Evolutionary conservation across 2,329 filamentous ascomycete species (phyloP), one percentile per base, ranked within the genome.

Genomic region (Nannizziopsis barbatae): DNA sequence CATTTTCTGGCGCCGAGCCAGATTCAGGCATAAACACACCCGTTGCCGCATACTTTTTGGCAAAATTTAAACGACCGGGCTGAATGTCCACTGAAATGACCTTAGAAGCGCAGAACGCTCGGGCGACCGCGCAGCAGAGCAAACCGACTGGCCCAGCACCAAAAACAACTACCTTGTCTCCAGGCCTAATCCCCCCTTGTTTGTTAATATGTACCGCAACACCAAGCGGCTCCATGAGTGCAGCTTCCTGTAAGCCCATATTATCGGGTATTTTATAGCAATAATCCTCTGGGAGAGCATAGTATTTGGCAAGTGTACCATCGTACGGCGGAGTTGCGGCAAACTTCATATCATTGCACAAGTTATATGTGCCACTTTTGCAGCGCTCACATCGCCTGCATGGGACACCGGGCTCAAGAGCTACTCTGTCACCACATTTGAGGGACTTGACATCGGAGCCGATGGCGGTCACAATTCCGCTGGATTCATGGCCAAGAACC

Each of bases 251-350:
- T 46, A 93, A 71, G 0, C 77, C 80, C 45, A 96, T 80, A 55
- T 72, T 67, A 14, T 83, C 79, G 1, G 90, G 88, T 5, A 96
- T 77, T 71, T 86, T 87, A 70, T 90, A 94, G 76, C 88, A 95
- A 65, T 94, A 95, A 65, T 95, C 90, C 57, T 84, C 79, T 1
- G 90, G 86, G 5, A 90, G 74, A 11, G 73, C 62, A 74, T 90
- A 95, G 73, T 90, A 93, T 47, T 86, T 85, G 0, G 88, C 83
- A 47, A 96, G 71, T 0, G 90, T 96, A 41, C 90, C 90, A 65
- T 95, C 83, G 63, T 83, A 81, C 2, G 92, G 90, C n/a, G 90
- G 90, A 12, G 90, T 96, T 1, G 90, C 90, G 20, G 90, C 90
- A 62, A 96, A 96, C 17, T 70, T 71, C 87, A 96, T 95, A 48